Evolutionary conservation across 768 basidiomycete genomes (phyloP), one percentile per base, ranked within the genome.

Genomic region (Termitomyces heimii): DNA sequence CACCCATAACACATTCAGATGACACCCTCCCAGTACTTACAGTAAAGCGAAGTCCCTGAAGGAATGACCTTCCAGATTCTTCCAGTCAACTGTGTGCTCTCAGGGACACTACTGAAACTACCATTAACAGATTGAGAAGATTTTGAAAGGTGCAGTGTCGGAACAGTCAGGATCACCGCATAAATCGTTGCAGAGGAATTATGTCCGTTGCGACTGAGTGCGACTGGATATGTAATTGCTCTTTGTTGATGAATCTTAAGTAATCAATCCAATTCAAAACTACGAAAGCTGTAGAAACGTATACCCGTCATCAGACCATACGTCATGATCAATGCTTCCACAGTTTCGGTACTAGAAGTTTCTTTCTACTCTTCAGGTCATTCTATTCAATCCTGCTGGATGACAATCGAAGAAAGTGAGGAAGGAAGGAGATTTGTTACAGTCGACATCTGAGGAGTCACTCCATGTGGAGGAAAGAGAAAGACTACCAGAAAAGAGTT

Each of bases 121-220:
- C 6, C 43, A 29, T 26, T 13, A 18, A 9, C 14, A n/a, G n/a
- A 47, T 50, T 26, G 37, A 6, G 53, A 57, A 13, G n/a, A 22
- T 14, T 39, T 50, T 2, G 56, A 57, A 34, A 47, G 53, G n/a
- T 62, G 56, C 3, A 58, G 61, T 10, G 61, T 62, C 18, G 61
- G 58, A 2, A 22, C 45, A n/a, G 61, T 62, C 31, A 62, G 54
- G 40, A 57, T 50, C 44, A 62, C 56, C 4, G 55, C 48, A 9
- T 58, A 58, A 14, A 62, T 56, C 28, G 5, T n/a, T 13, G 47
- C 40, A 40, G 39, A 24, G 20, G 29, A 16, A 28, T 6, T 14
- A 10, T 28, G 34, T 52, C 50, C 57, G 34, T 20, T n/a, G 54
- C 13, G 22, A 9, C 39, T 48, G 31, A 45, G 31, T 2, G 31